These are phyloP conservation scores for Citrus sp. DNA, from an alignment of 345 rosid species.

Conservation along the genomic window DNA sequence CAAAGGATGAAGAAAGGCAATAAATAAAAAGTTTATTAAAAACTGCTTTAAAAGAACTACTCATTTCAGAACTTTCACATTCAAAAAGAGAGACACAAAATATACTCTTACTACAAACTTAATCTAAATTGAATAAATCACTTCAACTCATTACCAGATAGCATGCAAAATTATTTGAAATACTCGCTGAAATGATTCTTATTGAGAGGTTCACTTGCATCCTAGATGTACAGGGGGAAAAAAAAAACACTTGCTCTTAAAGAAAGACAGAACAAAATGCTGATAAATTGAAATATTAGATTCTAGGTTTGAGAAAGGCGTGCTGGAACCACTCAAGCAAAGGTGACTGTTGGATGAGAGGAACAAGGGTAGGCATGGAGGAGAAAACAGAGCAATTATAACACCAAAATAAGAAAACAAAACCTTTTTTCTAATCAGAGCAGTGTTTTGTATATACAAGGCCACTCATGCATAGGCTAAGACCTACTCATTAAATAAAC, in stretches of 20 bases:
- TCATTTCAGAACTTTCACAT: neutral
- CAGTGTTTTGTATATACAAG: neutral
- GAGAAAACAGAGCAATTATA: neutral
- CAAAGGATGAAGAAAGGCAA: neutral
- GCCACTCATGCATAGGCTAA: neutral
- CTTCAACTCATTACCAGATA: neutral
- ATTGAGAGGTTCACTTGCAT: neutral
- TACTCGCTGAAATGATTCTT: neutral
- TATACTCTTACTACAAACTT: neutral
- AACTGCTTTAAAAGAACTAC: neutral
- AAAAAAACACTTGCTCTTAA: neutral
- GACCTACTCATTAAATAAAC: neutral
- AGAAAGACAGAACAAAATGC: neutral
- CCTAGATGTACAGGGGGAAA: neutral
- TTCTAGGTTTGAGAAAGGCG: neutral
- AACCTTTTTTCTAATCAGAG: neutral
- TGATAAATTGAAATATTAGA: neutral
- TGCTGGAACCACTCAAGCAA: neutral
- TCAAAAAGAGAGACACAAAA: neutral
- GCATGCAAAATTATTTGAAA: neutral
- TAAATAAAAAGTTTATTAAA: neutral
- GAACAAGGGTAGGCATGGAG: neutral
- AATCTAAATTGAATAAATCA: neutral
- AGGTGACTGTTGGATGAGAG: neutral
- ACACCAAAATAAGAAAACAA: neutral